Conservation (phyloP, 23 red algal genomes). For the Gracilaria gracilis region DNA sequence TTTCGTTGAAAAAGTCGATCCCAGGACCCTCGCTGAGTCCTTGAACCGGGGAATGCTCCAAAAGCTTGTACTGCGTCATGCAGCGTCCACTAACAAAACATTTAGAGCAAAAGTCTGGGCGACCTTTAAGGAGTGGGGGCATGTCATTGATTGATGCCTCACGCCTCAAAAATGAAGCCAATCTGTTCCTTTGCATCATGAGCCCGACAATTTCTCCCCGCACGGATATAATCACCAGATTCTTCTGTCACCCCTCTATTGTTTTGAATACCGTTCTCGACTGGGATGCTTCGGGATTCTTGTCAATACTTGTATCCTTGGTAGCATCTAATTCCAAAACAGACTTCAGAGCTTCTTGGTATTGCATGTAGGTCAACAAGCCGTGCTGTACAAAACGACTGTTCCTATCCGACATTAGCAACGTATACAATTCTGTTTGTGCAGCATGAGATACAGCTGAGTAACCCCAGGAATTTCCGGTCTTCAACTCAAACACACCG, state of each 20-base stretch:
- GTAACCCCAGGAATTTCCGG: constrained; percentile 33
- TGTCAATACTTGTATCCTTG: neutral
- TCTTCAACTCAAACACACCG: constrained; percentile 83
- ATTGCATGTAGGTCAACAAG: constrained; percentile 70
- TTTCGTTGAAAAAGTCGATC: constrained; percentile 36
- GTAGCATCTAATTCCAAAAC: neutral
- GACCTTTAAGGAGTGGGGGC: constrained; percentile 32
- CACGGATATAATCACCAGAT: constrained; percentile 4
- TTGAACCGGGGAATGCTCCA: constrained; percentile 7
- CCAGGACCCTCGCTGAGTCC: constrained; percentile 36
- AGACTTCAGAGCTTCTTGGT: constrained; percentile 42
- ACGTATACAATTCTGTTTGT: constrained; percentile 74
- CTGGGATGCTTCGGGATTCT: neutral
- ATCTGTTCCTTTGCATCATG: constrained; percentile 62
- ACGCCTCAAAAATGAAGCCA: constrained; percentile 28
- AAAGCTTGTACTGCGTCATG: constrained; percentile 44
- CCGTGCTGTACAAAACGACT: constrained; percentile 24
- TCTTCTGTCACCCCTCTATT: constrained; percentile 15
- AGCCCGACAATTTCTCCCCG: constrained; percentile 35
- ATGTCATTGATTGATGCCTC: neutral
- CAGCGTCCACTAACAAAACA: constrained; percentile 50
- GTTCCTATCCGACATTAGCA: constrained; percentile 84
- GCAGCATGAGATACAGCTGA: constrained; percentile 69
- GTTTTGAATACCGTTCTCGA: constrained; percentile 22
- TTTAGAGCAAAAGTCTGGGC: constrained; percentile 32